Evolutionary conservation across 83 land plant species (phyloP), one percentile per base, ranked within the genome.

Genomic region (Isoetes engelmannii): DNA sequence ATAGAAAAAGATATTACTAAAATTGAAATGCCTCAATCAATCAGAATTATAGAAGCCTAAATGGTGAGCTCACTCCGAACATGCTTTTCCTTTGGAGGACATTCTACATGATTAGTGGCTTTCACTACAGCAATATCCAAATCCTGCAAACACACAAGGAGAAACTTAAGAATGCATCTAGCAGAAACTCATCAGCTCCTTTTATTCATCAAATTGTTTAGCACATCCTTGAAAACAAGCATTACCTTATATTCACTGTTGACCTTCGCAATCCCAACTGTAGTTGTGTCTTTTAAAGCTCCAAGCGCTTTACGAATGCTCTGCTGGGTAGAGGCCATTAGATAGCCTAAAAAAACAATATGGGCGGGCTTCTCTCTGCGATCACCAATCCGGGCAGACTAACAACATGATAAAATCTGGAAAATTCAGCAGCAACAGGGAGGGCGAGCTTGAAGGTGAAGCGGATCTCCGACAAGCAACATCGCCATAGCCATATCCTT

Each of bases 31-130:
- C 20, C 7, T 45, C n/a, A 15, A 15, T 21, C 67, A 73, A 13
- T 6, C 3, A 63, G 57, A 51, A n/a, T 8, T n/a, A 60, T 48
- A 18, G 5, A 63, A 19, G 5, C n/a, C 57, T 6, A 21, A 19
- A 6, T 9, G 41, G 18, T n/a, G 54, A 5, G 69, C 91, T 82
- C 70, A 88, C 96, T 89, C 74, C 89, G 64, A 20, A 91, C 76
- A 72, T 91, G 96, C 20, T 90, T 82, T 76, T 91, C 96, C 72
- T 91, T 91, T 6, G 96, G 96, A 6, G 96, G 92, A 64, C 89
- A 81, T 69, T 88, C 92, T 43, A 84, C 87, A 56, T 91, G 96
- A 66, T 86, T 90, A 18, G 96, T 90, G 7, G 96, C 96, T 76
- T 90, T 90, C 4, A 90, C 92, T 47, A 90, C 80, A 6, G 92